Evolutionary conservation across 176 grass and related monocot genomes (phyloP), one percentile per base, ranked within the genome.

Genomic region (Phragmites australis): DNA sequence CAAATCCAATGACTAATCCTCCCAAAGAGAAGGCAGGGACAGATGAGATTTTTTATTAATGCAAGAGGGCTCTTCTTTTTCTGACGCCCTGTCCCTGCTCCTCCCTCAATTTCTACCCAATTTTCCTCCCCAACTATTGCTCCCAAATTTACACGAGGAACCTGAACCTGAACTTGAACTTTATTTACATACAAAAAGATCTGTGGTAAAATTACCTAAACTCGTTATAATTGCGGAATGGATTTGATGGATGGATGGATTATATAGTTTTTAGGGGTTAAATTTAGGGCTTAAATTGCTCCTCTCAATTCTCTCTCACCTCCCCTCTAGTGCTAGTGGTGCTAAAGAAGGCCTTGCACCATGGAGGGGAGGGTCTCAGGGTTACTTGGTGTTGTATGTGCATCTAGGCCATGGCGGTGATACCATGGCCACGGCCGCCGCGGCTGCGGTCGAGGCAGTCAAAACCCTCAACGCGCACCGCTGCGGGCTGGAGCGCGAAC

Each of bases 401-500:
- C 83, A 74, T 60, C 83, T 91, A 97, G 78, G 89, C 94, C 90
- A 93, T 84, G 70, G 92, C 92, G 27, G 90, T 79, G 78, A 98
- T 94, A 90, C 92, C 86, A 78, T 86, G 93, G 87, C 90, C 77
- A 8, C 86, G 83, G 52, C 84, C 58, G 30, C 89, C 61, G 85
- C 81, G 87, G 45, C 70, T 60, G 10, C 81, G 51, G 57, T 96
- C 88, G 96, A 98, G 92, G 92, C 95, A 98, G 81, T 98, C 90
- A 93, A 98, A 98, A 89, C 95, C 95, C 92, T 98, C 95, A 23
- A 98, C 62, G 64, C 92, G 90, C 13, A 97, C 90, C 6, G 83
- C 77, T 1, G 95, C 92, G 44, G 92, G 92, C 83, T 89, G 78
- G 83, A 90, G 88, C 29, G 78, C 55, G 37, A 88, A 90, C 60